Evolutionary conservation across 352 stramenopile species (phyloP), one percentile per base, ranked within the genome.

Genomic region (Aphanomyces cochlioides): DNA sequence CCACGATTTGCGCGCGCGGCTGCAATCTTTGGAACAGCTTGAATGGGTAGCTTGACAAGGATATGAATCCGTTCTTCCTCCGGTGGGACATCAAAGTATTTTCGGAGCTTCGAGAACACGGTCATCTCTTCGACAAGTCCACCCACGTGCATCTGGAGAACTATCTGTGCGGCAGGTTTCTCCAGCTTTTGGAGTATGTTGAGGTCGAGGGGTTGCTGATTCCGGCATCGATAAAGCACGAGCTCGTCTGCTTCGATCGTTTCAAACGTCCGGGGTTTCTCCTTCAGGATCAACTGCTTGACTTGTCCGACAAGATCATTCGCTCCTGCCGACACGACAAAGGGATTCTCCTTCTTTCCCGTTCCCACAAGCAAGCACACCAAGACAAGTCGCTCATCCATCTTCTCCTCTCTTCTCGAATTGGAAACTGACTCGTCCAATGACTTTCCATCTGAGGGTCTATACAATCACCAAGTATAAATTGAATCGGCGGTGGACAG

Each of bases 161-260:
- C 59, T 41, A 67, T 50, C 59, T 67, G 59, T 12, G 59, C 59
- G 38, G 40, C 59, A 2, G 59, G 59, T 36, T 67, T 67, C 37
- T 67, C 59, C 13, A 67, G 59, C 59, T 67, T 67, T 39, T 67
- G 59, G 15, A 67, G 41, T 15, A 67, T 67, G 59, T 67, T 67
- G 13, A 50, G 12, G 59, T 67, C 59, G 5, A 67, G 41, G n/a
- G 59, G 59, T 19, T 67, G 38, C 7, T 56, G 38, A 36, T 67
- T 67, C 41, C 59, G 59, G 59, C 59, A 67, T 17, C 59, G 39
- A 40, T 67, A 67, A 6, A 67, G 43, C 59, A 67, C 59, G 17
- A 67, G 43, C 59, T 67, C 59, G 43, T 67, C 59, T 8, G 59
- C 59, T 50, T 67, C 59, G 40, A 67, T 53, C 39, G 39, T 36